Evolutionary conservation across 2,329 filamentous ascomycete genomes (phyloP).

Genomic region (Remersonia thermophila): DNA sequence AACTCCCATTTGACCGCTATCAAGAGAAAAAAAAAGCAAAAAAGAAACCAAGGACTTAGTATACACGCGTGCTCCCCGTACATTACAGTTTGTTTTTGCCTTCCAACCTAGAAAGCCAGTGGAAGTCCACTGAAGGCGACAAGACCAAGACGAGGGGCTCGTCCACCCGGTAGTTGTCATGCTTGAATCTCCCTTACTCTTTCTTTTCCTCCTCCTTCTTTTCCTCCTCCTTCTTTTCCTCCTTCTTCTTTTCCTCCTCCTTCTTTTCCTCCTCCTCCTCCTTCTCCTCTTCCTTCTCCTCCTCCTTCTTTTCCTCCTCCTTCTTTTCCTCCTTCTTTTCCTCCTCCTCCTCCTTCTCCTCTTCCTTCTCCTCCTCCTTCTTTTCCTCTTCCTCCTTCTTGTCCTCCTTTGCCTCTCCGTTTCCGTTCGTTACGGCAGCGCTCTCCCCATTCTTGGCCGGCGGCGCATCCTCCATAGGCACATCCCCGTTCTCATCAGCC

Average conservation of each 20-base stretch:
- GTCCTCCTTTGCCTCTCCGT: slow-evolving; percentile 14
- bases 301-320: slow-evolving; percentile 14
- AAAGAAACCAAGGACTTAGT: too few species aligned
- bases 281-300: slow-evolving; percentile 22
- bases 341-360: slow-evolving; percentile 14
- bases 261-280: slow-evolving; percentile 21
- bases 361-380: slow-evolving; percentile 12
- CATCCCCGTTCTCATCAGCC: too few species aligned
- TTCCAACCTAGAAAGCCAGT: too few species aligned
- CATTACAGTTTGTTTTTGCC: too few species aligned
- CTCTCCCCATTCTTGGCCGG: too few species aligned
- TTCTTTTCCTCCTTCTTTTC: slow-evolving; percentile 15
- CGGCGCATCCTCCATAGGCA: too few species aligned
- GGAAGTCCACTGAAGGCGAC: too few species aligned
- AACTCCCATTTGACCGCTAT: too few species aligned
- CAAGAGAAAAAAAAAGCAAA: too few species aligned
- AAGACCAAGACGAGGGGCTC: too few species aligned
- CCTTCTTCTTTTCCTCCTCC: slow-evolving; percentile 20
- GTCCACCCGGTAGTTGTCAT: not conserved
- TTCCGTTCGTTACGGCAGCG: too few species aligned
- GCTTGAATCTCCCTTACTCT: not conserved
- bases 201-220: not conserved
- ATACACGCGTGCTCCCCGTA: too few species aligned
- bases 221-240: slow-evolving; percentile 8
- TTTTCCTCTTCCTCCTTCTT: slow-evolving; percentile 1